Evolutionary conservation across 495 filamentous ascomycete species (phyloP).

Genomic region (Tuber borchii): DNA sequence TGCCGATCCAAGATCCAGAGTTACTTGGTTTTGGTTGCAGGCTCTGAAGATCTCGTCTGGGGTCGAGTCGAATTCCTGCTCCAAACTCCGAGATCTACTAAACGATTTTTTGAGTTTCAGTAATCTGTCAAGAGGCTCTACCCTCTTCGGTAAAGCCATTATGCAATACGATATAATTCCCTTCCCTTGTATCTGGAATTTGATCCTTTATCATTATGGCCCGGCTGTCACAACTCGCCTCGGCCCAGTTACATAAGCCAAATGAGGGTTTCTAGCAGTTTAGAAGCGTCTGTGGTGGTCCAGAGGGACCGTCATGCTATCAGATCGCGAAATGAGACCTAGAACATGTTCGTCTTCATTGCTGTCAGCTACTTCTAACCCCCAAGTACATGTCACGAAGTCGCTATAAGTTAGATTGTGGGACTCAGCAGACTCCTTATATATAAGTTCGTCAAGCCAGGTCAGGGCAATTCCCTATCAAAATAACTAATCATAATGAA

Average conservation of each 20-base stretch:
- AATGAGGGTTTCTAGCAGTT: neutral
- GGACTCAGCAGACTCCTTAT: neutral
- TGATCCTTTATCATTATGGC: neutral
- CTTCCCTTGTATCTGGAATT: neutral
- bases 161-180: neutral
- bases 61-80: neutral
- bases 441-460: neutral
- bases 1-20: slow-evolving; percentile 3
- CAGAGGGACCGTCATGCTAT: neutral
- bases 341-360: neutral
- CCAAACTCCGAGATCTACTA: neutral
- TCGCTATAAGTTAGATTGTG: neutral
- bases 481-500: neutral
- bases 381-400: neutral
- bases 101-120: neutral
- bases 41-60: neutral
- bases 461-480: neutral
- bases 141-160: neutral
- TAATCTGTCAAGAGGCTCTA: neutral
- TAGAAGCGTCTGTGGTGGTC: neutral
- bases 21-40: neutral
- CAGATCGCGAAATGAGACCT: neutral
- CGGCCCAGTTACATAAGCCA: neutral
- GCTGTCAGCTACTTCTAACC: neutral
- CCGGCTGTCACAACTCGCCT: neutral